Evolutionary conservation across 73 alveolate genomes (phyloP).

Genomic region (Paramecium pentaurelia): DNA sequence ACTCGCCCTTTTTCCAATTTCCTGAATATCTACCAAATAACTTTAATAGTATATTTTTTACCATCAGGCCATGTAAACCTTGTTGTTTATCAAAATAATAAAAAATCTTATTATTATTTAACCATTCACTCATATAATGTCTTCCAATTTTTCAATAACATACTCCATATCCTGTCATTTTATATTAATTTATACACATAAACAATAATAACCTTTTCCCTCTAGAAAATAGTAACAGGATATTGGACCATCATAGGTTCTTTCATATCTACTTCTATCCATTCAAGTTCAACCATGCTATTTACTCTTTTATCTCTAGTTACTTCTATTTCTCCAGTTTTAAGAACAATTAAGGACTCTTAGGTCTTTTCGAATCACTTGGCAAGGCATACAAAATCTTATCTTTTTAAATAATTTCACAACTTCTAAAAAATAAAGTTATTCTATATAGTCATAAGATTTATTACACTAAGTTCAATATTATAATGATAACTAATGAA

Average conservation of each 20-base stretch:
- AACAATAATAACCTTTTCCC: conserved; percentile 68
- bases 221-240: not conserved
- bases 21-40: conserved; percentile 17
- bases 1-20: conserved; percentile 57
- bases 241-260: not conserved
- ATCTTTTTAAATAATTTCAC: not conserved
- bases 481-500: too few relatives aligned
- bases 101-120: conserved; percentile 69
- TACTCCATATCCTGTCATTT: conserved; percentile 72
- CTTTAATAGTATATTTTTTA: not conserved
- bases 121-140: conserved; percentile 70
- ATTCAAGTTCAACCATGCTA: conserved; percentile 64
- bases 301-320: not conserved
- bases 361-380: not conserved
- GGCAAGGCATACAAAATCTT: not conserved
- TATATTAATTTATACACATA: conserved; percentile 48
- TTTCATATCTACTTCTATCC: conserved; percentile 68
- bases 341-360: not conserved
- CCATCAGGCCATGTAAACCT: conserved; percentile 60
- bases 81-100: conserved; percentile 53
- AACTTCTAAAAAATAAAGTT: not conserved
- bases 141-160: conserved; percentile 75
- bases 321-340: not conserved
- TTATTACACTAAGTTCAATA: not conserved
- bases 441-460: not conserved